Evolutionary conservation across 805 yeast genomes (phyloP), one percentile per base, ranked within the genome.

Genomic region (Pichia nakasei): DNA sequence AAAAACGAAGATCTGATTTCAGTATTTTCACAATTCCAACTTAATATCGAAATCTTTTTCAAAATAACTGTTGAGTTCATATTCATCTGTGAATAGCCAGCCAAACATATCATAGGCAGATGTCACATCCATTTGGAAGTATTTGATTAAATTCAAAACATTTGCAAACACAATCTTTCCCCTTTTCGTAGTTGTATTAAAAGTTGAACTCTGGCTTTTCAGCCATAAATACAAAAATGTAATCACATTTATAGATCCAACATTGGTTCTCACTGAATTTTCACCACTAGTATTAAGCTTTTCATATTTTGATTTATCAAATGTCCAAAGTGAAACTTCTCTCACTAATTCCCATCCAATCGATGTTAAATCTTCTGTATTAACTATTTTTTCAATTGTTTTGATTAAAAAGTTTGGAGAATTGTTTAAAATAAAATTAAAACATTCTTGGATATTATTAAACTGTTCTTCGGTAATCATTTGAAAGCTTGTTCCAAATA

Each of bases 401-500:
- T 6, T n/a, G 2, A 47, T n/a, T 1, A 45, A 9, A 6, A 29
- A 37, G 15, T 15, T 20, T 6, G 18, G 7, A 3, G 41, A 17
- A 17, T 41, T 37, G 5, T 33, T 8, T 17, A 50, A 27, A 5
- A 58, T 37, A 39, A 53, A 58, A 2, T 53, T 48, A 34, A 59
- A 57, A 9, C 55, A 51, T 11, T 26, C 9, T 4, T 38, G 9
- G 6, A 60, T 52, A 37, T 56, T 58, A 2, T 46, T 45, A 37
- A 42, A 57, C 41, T 60, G 65, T 20, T 21, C 5, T 2, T 48
- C 49, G 0, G 51, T 42, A 9, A 60, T 45, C 1, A 42, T 31
- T 6, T 41, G 42, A 2, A 80, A 70, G 34, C 68, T 65, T 6
- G 66, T 63, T 3, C 72, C 77, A 15, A 67, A 54, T 15, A 60